phyloP scores from a whole-genome alignment of 164 flowering plant genomes.

The Protea cynaroides region DNA sequence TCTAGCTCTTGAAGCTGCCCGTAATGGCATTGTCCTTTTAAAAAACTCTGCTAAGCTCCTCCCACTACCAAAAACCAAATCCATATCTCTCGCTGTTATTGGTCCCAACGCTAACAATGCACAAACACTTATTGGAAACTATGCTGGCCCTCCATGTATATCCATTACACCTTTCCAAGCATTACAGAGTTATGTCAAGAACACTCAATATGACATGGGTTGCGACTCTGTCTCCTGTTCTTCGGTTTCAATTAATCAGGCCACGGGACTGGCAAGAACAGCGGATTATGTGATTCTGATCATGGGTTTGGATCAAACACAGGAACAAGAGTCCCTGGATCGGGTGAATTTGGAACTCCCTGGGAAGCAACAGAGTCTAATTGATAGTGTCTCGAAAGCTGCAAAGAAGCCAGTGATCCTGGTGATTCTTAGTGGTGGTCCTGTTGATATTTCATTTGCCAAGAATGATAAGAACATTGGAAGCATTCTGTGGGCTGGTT shows the following conservation, averaged over 20 bases:
- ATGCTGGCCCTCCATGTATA: conserved; percentile 61
- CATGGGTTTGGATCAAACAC: conserved; percentile 72
- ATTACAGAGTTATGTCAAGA: conserved; percentile 31
- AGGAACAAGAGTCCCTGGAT: conserved; percentile 58
- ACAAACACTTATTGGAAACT: conserved; percentile 54
- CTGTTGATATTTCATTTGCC: conserved; percentile 70
- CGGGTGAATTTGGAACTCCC: conserved; percentile 56
- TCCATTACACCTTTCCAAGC: conserved; percentile 42
- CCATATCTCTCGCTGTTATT: conserved; percentile 49
- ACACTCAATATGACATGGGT: conserved; percentile 33
- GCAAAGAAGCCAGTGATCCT: conserved; percentile 64
- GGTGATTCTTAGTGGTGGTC: conserved; percentile 73
- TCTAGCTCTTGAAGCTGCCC: conserved; percentile 69
- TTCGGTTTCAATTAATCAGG: conserved; percentile 30
- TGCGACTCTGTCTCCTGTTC: conserved; percentile 52
- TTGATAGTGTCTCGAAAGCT: conserved; percentile 44
- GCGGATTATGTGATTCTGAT: background rate
- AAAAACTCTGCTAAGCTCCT: conserved; percentile 54
- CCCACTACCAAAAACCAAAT: conserved; percentile 39
- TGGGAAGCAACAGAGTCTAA: conserved; percentile 55
- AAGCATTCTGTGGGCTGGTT: conserved; percentile 84
- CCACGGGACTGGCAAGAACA: conserved; percentile 47
- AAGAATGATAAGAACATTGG: conserved; percentile 49
- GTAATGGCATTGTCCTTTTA: conserved; percentile 54
- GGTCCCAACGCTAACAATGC: conserved; percentile 68